Conservation (phyloP, 768 basidiomycete genomes). For the Serendipita sp. region DNA sequence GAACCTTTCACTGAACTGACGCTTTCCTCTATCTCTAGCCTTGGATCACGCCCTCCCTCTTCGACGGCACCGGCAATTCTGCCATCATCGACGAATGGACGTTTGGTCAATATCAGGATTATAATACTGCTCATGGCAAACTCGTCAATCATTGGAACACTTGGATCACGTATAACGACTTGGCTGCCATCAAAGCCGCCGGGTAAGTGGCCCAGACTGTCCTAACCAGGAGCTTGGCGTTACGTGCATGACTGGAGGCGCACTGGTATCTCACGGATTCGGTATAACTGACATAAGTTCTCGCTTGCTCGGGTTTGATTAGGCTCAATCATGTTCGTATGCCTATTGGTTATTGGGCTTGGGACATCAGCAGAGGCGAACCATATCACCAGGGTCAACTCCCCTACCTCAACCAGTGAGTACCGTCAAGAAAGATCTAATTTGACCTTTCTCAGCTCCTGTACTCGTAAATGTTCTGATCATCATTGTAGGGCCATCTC, state of each 20-base stretch:
- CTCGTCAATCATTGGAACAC: constrained; percentile 47
- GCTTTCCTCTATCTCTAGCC: constrained; percentile 24
- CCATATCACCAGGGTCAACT: constrained; percentile 36
- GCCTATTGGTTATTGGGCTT: constrained; percentile 85
- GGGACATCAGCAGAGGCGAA: constrained; percentile 60
- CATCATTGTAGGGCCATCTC: constrained; percentile 24
- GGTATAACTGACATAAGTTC: not conserved
- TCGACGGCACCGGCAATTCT: constrained; percentile 40
- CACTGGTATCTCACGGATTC: not conserved
- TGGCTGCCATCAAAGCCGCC: constrained; percentile 54
- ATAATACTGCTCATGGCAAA: not conserved
- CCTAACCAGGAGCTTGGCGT: too few species aligned
- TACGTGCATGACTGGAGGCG: too few species aligned
- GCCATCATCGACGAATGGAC: constrained; percentile 9
- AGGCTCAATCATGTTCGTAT: constrained; percentile 74
- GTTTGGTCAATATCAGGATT: constrained; percentile 5
- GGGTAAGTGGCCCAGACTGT: constrained; percentile 27
- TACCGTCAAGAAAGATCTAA: not conserved
- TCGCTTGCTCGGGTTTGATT: constrained; percentile 4
- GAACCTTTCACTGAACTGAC: not conserved
- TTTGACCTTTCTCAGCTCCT: constrained; percentile 15
- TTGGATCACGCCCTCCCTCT: constrained; percentile 66
- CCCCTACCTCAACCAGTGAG: constrained; percentile 9
- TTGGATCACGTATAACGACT: constrained; percentile 75
- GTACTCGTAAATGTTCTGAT: constrained; percentile 18